Conservation (phyloP, 768 basidiomycete genomes). For the Suillus bovinus region DNA sequence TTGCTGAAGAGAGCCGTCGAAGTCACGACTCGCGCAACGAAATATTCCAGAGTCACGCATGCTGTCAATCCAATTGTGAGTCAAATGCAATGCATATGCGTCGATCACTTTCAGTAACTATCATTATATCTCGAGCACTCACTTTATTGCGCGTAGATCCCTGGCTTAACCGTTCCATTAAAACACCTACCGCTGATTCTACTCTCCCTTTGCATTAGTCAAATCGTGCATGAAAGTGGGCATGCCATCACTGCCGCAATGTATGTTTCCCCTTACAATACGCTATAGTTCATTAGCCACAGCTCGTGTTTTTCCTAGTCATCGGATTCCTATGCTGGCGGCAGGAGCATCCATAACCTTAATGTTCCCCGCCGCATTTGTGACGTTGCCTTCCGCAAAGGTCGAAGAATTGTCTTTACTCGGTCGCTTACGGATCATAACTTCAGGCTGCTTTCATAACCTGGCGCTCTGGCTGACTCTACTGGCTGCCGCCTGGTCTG, state of each 20-base stretch:
- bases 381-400: constrained; percentile 52
- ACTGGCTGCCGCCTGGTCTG: constrained; percentile 34
- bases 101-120: constrained; percentile 6
- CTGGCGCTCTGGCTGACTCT: constrained; percentile 57
- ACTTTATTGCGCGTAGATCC: constrained; percentile 51
- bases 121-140: not conserved
- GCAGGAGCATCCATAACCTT: constrained; percentile 62
- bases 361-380: constrained; percentile 74
- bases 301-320: constrained; percentile 40
- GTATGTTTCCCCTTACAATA: constrained; percentile 42
- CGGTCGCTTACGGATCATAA: constrained; percentile 58
- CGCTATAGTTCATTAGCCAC: not conserved
- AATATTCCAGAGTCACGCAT: constrained; percentile 8
- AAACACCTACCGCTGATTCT: constrained; percentile 67
- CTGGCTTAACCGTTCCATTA: constrained; percentile 81
- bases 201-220: constrained; percentile 57
- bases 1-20: constrained; percentile 1
- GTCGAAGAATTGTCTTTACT: constrained; percentile 38
- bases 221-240: constrained; percentile 78
- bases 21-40: not conserved
- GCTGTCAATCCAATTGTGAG: constrained; percentile 35
- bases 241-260: constrained; percentile 76
- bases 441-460: constrained; percentile 82
- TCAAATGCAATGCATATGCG: not conserved
- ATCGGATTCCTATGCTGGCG: constrained; percentile 60